Conservation (phyloP, 2,329 filamentous ascomycete species). For the Pseudodiploospora longispora region DNA sequence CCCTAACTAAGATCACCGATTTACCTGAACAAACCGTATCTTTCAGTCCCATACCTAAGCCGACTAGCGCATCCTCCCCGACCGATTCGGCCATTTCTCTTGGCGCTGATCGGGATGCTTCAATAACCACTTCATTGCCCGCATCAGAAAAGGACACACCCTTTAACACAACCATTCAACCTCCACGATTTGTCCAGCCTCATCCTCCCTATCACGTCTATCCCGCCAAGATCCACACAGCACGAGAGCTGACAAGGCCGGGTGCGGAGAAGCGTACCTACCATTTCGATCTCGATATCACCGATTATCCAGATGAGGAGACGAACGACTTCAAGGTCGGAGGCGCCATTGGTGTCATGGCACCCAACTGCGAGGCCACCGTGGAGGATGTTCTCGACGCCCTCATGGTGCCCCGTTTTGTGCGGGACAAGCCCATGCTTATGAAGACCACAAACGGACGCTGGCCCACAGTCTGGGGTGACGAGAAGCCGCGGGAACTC, state of each 20-base stretch:
- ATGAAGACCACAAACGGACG: slow-evolving; percentile 73
- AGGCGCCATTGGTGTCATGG: slow-evolving; percentile 87
- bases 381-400: slow-evolving; percentile 81
- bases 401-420: slow-evolving; percentile 70
- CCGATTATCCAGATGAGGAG: slow-evolving; percentile 82
- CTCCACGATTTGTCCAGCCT: slow-evolving; percentile 84
- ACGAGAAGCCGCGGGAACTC: slow-evolving; percentile 77
- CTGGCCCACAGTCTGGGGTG: slow-evolving; percentile 98
- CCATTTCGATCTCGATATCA: slow-evolving; percentile 95
- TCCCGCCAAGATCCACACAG: slow-evolving; percentile 76
- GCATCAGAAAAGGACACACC: slow-evolving; percentile 11
- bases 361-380: slow-evolving; percentile 67
- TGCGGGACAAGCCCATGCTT: slow-evolving; percentile 75
- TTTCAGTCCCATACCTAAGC: slow-evolving; percentile 49
- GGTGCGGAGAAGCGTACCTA: slow-evolving; percentile 96
- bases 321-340: slow-evolving; percentile 91
- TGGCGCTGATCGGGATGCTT: slow-evolving; percentile 13
- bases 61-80: slow-evolving; percentile 29
- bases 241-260: slow-evolving; percentile 76
- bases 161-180: slow-evolving; percentile 57
- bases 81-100: slow-evolving; percentile 42
- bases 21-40: slow-evolving; percentile 70
- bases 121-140: not conserved
- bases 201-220: slow-evolving; percentile 91
- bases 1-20: slow-evolving; percentile 61